phyloP scores from a whole-genome alignment of 176 grass and related monocot genomes.

The Carex kokanica region DNA sequence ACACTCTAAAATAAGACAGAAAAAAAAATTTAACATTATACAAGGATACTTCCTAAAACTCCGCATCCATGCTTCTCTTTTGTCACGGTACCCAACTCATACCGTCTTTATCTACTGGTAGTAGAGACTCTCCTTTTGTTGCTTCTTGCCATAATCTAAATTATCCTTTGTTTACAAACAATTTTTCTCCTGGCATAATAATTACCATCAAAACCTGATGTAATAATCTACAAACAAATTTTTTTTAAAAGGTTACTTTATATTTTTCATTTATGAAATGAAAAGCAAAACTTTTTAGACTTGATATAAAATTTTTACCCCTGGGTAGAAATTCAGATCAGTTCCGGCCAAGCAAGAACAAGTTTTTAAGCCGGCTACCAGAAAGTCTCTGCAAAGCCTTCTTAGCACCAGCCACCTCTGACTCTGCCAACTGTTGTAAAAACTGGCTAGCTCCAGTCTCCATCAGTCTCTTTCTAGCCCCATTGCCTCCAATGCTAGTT shows the following conservation, averaged over 20 bases:
- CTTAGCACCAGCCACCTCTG: conserved; percentile 63
- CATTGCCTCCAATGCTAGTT: conserved; percentile 55
- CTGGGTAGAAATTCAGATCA: conserved; percentile 31
- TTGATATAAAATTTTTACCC: conserved; percentile 27
- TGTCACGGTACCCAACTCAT: conserved; percentile 47
- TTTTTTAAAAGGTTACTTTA: neutral
- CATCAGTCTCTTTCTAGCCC: conserved; percentile 44
- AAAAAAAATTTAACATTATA: conserved; percentile 41
- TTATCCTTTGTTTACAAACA: conserved; percentile 29
- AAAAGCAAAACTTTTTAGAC: conserved; percentile 8
- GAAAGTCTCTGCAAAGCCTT: conserved; percentile 84
- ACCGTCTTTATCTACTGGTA: conserved; percentile 38
- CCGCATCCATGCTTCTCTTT: conserved; percentile 74
- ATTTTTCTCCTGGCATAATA: conserved; percentile 35
- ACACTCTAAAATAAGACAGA: conserved; percentile 21
- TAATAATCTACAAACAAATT: conserved; percentile 15
- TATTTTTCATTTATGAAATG: neutral
- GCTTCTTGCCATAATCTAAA: conserved; percentile 35
- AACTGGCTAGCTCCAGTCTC: conserved; percentile 61
- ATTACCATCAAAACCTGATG: conserved; percentile 15
- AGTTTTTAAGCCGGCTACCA: conserved; percentile 55
- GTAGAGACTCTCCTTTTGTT: conserved; percentile 33
- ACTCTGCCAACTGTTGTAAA: conserved; percentile 67
- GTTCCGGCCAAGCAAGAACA: conserved; percentile 59
- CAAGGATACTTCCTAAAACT: conserved; percentile 87